These are phyloP conservation scores for Aaosphaeria arxii DNA, from an alignment of 2,329 filamentous ascomycete genomes.

Conservation along the genomic window DNA sequence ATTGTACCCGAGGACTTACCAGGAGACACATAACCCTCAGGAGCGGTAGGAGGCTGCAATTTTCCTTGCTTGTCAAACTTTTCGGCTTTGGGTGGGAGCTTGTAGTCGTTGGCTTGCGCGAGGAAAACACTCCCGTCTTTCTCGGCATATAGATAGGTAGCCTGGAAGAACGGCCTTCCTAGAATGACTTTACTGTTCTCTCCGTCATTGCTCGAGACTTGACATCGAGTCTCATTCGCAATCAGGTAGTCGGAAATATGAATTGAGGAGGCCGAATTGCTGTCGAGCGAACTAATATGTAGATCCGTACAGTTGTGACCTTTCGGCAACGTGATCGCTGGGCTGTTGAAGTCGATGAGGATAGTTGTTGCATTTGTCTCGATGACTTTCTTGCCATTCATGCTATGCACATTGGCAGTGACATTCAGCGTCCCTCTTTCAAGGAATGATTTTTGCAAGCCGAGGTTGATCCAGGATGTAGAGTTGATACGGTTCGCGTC, in stretches of 20 bases:
- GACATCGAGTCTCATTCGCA: neutral
- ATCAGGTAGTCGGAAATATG: neutral
- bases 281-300: neutral
- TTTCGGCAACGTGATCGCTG: neutral
- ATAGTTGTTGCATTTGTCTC: neutral
- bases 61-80: neutral
- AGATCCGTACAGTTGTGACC: neutral
- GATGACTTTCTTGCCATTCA: neutral
- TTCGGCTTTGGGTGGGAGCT: neutral
- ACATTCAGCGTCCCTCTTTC: neutral
- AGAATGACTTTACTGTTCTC: neutral
- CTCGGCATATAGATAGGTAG: conserved; percentile 2
- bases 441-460: neutral
- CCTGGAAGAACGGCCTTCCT: conserved; percentile 2
- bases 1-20: no score
- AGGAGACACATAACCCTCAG: neutral
- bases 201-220: neutral
- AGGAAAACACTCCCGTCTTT: neutral
- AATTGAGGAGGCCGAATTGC: neutral
- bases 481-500: conserved; percentile 3
- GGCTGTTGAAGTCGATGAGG: neutral
- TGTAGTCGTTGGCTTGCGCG: conserved; percentile 1
- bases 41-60: neutral
- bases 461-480: conserved; percentile 2
- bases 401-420: neutral